Evolutionary conservation across 1,284 basidiomycete genomes (phyloP).

Genomic region (Jaminaea rosea): DNA sequence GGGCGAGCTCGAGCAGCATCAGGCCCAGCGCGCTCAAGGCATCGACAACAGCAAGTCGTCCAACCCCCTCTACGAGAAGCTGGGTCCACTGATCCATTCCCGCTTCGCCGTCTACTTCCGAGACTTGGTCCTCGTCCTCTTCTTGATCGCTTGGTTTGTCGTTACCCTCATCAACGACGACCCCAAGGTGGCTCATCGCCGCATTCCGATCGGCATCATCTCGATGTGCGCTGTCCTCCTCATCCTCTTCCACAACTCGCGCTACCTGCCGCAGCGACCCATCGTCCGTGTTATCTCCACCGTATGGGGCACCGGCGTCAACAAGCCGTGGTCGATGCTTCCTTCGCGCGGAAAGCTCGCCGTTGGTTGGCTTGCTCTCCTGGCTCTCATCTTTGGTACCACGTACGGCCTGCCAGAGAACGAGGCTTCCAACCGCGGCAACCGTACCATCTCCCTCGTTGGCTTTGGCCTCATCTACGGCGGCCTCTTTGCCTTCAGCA

Average conservation of each 20-base stretch:
- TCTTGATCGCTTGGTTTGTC: slow-evolving; percentile 15
- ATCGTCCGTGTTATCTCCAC: slow-evolving; percentile 19
- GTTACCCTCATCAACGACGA: slow-evolving; percentile 9
- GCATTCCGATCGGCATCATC: slow-evolving; percentile 10
- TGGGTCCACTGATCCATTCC: slow-evolving; percentile 7
- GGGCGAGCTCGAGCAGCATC: too few species aligned
- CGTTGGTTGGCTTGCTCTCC: slow-evolving; percentile 28
- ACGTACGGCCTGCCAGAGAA: slow-evolving; percentile 35
- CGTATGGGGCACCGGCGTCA: slow-evolving; percentile 17
- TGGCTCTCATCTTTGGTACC: slow-evolving; percentile 29
- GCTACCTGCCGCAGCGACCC: slow-evolving; percentile 34
- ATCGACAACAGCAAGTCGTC: too few species aligned
- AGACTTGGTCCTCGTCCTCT: slow-evolving; percentile 14
- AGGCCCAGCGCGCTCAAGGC: too few species aligned
- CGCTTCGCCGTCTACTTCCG: slow-evolving; percentile 6
- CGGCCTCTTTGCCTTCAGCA: slow-evolving; percentile 23
- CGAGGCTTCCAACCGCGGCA: slow-evolving; percentile 21
- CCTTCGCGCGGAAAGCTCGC: slow-evolving; percentile 24
- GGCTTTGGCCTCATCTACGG: slow-evolving; percentile 35
- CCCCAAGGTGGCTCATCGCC: slow-evolving; percentile 3
- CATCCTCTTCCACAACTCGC: slow-evolving; percentile 40
- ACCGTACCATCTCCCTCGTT: slow-evolving; percentile 30
- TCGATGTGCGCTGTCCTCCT: slow-evolving; percentile 39
- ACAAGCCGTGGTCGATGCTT: slow-evolving; percentile 27
- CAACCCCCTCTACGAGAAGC: background rate